Percentiles rank a stretch among this genome's conserved stretches.
Evolutionary conservation across 2,329 filamentous ascomycete species (phyloP).

Genomic region (Fulvia fulva): DNA sequence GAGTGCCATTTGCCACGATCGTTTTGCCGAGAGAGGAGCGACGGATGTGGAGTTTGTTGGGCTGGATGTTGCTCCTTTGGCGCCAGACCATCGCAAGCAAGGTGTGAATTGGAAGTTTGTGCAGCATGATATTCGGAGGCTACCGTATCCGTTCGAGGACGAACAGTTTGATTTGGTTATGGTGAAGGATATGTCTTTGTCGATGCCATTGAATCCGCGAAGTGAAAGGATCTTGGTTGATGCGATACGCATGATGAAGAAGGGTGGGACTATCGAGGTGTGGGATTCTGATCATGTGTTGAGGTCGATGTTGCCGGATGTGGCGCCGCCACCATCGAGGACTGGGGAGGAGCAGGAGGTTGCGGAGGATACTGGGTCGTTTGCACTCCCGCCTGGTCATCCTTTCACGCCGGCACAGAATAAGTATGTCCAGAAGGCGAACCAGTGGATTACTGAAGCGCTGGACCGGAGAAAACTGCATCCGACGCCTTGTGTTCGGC

Average conservation of each 20-base stretch:
- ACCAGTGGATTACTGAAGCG: conserved; percentile 73
- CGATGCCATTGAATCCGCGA: conserved; percentile 54
- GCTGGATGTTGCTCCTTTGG: conserved; percentile 72
- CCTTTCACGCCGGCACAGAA: conserved; percentile 79
- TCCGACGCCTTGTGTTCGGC: conserved; percentile 71
- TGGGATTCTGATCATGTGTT: conserved; percentile 88
- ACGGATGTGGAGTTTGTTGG: conserved; percentile 73
- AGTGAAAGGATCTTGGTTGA: conserved; percentile 63
- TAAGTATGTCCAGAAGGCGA: conserved; percentile 76
- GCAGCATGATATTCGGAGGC: conserved; percentile 74
- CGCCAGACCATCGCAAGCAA: conserved; percentile 60
- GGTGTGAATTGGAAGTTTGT: conserved; percentile 87
- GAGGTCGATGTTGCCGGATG: conserved; percentile 76
- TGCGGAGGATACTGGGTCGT: conserved; percentile 70
- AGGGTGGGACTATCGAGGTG: conserved; percentile 76
- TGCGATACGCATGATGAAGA: conserved; percentile 69
- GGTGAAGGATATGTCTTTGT: conserved; percentile 75
- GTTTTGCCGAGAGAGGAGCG: conserved; percentile 66
- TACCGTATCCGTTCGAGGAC: conserved; percentile 72
- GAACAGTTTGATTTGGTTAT: conserved; percentile 84
- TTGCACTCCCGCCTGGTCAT: conserved; percentile 76
- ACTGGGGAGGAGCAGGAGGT: conserved; percentile 60
- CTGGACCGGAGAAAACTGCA: conserved; percentile 68
- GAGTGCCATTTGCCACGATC: conserved; percentile 81
- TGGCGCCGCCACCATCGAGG: conserved; percentile 55